Conservation (phyloP, 2,329 filamentous ascomycete genomes). For the Fonsecaea pedrosoi region DNA sequence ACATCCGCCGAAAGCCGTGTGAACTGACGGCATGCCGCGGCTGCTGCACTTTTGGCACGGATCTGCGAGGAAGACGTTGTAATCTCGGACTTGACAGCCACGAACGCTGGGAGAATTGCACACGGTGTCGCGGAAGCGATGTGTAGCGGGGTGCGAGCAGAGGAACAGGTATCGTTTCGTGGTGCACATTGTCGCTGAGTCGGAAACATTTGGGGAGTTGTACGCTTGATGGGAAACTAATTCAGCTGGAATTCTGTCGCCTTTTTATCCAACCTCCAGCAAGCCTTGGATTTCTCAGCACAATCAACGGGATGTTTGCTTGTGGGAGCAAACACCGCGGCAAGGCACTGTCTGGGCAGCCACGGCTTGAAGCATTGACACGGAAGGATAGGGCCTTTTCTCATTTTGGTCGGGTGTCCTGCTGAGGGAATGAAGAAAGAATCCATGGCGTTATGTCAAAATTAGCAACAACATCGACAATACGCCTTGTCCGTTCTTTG, state of each 20-base stretch:
- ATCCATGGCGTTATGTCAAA: background rate
- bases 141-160: slow-evolving; percentile 36
- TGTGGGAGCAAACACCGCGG: background rate
- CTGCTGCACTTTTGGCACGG: slow-evolving; percentile 31
- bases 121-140: slow-evolving; percentile 32
- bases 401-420: background rate
- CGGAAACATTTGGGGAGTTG: background rate
- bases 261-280: background rate
- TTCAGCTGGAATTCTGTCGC: background rate
- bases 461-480: slow-evolving; percentile 6
- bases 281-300: background rate
- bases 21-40: slow-evolving; percentile 7
- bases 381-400: background rate
- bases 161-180: slow-evolving; percentile 30
- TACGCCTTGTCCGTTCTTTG: slow-evolving; percentile 6
- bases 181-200: slow-evolving; percentile 33
- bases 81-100: slow-evolving; percentile 27
- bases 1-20: background rate
- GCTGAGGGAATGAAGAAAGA: background rate
- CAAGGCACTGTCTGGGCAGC: background rate
- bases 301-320: background rate
- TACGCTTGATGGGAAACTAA: background rate
- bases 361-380: background rate
- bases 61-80: slow-evolving; percentile 21
- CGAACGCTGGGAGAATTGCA: slow-evolving; percentile 25